Base-by-base conservation (phyloP, 2,329 filamentous ascomycete genomes). In the Colletotrichum gloeosporioides region DNA sequence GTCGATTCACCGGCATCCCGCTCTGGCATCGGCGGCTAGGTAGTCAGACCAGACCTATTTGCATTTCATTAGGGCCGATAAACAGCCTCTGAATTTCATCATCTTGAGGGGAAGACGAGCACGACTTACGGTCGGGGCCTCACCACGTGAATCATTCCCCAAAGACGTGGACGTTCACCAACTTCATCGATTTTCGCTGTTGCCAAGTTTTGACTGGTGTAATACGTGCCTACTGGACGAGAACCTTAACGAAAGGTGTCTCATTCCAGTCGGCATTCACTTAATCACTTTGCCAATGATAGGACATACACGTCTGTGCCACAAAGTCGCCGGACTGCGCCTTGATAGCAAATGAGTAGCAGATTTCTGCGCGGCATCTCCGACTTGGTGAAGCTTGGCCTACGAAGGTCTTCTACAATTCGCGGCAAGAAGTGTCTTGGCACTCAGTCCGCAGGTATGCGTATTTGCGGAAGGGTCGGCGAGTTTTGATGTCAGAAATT, bases 361-460 rank as follows among this genome's bases (percentile, higher is more conserved):
- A 31, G 22, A 18, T 29, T 27, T 8, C 27, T 1, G 16, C 55
- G 25, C 4, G 6, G 3, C 22, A 16, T 29, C 55, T 29, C 25
- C 55, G 6, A 27, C 25, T 16, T 57, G 53, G 12, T 57, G n/a
- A 57, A 57, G 13, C 5, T 59, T 29, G 55, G 55, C 8, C 7
- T 25, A 59, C 10, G 27, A 59, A 59, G 16, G 15, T 9, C 55
- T 16, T 9, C 22, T 18, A 18, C 0, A 29, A 0, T 12, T 27
- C 18, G 27, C 0, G 27, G 55, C 25, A n/a, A 3, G 2, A 29
- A 0, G 25, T 0, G 6, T 1, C 25, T 59, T 59, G 55, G 55
- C 27, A 12, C 8, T 59, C 25, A 12, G 15, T 59, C 25, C 29
- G 27, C 55, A 27, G 55, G 27, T 18, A n/a, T 10, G 8, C 15